Conservation (phyloP, 352 stramenopile genomes). For the Phytopythium delawarense region DNA sequence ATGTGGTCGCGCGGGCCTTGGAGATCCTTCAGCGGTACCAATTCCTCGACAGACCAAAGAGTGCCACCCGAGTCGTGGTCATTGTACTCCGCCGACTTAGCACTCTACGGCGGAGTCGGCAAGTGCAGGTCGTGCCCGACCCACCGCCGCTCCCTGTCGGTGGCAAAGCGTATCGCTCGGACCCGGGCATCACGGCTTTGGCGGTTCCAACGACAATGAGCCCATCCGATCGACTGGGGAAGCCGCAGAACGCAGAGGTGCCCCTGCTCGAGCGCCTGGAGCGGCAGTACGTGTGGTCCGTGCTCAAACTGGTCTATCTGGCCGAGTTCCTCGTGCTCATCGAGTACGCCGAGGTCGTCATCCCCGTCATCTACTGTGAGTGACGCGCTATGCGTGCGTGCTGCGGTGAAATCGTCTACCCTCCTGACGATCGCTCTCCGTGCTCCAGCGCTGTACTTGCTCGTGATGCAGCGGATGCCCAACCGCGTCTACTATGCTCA, state of each 20-base stretch:
- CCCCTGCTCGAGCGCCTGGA: slow-evolving; percentile 2
- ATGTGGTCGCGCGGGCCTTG: background rate
- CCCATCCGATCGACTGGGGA: background rate
- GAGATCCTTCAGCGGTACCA: background rate
- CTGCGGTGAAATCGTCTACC: background rate
- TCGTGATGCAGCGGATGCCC: slow-evolving; percentile 17
- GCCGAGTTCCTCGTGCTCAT: slow-evolving; percentile 27
- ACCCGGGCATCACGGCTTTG: background rate
- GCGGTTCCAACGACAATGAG: background rate
- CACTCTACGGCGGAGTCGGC: no score
- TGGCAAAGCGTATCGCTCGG: background rate
- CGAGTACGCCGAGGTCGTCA: slow-evolving; percentile 27
- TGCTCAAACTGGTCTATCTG: slow-evolving; percentile 24
- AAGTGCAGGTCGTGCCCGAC: background rate
- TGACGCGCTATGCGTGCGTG: background rate
- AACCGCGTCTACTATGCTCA: slow-evolving; percentile 26
- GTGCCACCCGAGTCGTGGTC: background rate
- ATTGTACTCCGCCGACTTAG: background rate
- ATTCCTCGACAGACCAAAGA: background rate
- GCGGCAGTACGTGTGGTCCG: slow-evolving; percentile 12
- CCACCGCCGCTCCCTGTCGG: no score
- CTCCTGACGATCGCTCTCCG: background rate
- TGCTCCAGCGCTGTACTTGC: slow-evolving; percentile 15
- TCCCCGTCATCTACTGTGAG: slow-evolving; percentile 7
- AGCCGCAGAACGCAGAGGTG: background rate